These are phyloP conservation scores for Elsinoe necatrix DNA, from an alignment of 2,329 filamentous ascomycete genomes.

Conservation along the genomic window DNA sequence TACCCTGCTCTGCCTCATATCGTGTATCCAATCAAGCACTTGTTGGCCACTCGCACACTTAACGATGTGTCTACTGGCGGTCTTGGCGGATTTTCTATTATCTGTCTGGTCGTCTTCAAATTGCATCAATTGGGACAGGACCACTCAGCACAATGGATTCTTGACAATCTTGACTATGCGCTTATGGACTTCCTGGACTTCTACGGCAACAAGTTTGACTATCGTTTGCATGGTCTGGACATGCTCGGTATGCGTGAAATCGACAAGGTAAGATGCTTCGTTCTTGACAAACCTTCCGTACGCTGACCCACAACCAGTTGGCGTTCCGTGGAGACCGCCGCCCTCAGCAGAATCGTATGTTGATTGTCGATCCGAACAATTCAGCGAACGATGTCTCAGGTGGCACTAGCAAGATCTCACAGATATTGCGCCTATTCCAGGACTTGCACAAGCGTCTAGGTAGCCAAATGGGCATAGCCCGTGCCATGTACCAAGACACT, in stretches of 20 bases:
- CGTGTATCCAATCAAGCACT: conserved; percentile 85
- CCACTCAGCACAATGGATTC: conserved; percentile 13
- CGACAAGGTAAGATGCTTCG: conserved; percentile 53
- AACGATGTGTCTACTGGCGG: conserved; percentile 90
- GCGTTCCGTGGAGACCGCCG: conserved; percentile 23
- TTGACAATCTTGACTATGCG: conserved; percentile 31
- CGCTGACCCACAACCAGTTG: conserved; percentile 35
- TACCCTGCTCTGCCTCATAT: conserved; percentile 82
- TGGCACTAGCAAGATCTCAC: conserved; percentile 62
- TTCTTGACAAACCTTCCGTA: background rate
- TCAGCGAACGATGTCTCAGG: conserved; percentile 80
- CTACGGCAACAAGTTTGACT: conserved; percentile 77
- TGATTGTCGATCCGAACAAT: conserved; percentile 88
- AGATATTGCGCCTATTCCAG: conserved; percentile 62
- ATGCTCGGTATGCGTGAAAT: conserved; percentile 67
- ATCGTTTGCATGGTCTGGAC: conserved; percentile 60
- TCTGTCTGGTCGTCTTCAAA: conserved; percentile 85
- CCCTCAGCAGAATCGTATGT: conserved; percentile 59
- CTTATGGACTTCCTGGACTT: conserved; percentile 83
- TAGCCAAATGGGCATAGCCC: conserved; percentile 34
- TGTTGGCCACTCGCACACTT: conserved; percentile 75
- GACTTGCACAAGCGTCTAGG: conserved; percentile 51
- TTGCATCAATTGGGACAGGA: conserved; percentile 69
- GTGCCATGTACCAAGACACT: conserved; percentile 24
- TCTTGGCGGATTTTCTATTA: conserved; percentile 87